phyloP scores from a whole-genome alignment of 2,329 filamentous ascomycete genomes.

The Fusarium verrucosum region DNA sequence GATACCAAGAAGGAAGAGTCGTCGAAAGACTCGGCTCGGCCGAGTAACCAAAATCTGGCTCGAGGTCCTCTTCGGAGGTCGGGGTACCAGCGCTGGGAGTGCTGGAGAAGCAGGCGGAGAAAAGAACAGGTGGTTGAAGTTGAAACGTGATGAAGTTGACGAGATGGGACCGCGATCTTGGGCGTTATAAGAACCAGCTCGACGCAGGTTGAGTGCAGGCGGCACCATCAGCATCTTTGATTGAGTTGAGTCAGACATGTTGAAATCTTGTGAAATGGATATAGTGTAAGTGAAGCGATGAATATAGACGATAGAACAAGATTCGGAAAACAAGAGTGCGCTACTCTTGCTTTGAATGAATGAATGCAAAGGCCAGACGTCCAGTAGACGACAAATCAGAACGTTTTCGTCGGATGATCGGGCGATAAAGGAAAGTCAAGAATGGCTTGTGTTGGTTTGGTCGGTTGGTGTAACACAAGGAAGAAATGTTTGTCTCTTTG shows the following conservation, averaged over 20 bases:
- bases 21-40: conserved; percentile 66
- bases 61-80: conserved; percentile 67
- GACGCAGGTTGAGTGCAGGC: conserved; percentile 67
- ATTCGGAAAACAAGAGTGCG: conserved; percentile 28
- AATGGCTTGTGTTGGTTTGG: conserved; percentile 16
- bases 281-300: not conserved
- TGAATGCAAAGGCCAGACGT: conserved; percentile 1
- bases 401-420: conserved; percentile 7
- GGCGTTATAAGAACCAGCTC: conserved; percentile 65
- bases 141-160: conserved; percentile 70
- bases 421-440: conserved; percentile 23
- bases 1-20: conserved; percentile 63
- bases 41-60: conserved; percentile 58
- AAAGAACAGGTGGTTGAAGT: conserved; percentile 73
- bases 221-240: conserved; percentile 63
- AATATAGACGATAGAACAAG: conserved; percentile 33
- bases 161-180: conserved; percentile 64
- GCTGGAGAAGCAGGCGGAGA: conserved; percentile 75
- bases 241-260: conserved; percentile 56
- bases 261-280: conserved; percentile 14
- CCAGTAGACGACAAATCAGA: conserved; percentile 15
- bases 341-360: conserved; percentile 30
- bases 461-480: conserved; percentile 22
- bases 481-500: conserved; percentile 15
- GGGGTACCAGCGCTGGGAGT: conserved; percentile 72